These are phyloP conservation scores for Teratosphaeria zuluensis DNA, from an alignment of 2,329 filamentous ascomycete species.

Conservation along the genomic window DNA sequence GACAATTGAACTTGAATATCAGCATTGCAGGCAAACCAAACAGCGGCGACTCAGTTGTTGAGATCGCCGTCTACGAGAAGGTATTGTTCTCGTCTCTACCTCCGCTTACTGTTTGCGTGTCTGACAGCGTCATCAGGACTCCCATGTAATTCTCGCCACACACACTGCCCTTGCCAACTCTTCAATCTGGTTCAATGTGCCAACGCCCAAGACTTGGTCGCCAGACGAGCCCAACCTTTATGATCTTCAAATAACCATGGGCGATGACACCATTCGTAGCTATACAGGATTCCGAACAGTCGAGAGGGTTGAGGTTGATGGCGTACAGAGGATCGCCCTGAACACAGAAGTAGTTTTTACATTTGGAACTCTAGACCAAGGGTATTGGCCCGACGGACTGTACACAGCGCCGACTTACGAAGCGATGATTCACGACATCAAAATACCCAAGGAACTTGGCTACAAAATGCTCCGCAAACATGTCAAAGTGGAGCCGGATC, in stretches of 20 bases:
- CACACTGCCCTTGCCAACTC: constrained; percentile 38
- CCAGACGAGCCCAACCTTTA: constrained; percentile 55
- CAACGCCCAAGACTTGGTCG: constrained; percentile 53
- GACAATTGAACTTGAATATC: too few species aligned
- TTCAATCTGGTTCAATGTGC: constrained; percentile 47
- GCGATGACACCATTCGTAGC: constrained; percentile 47
- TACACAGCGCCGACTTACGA: constrained; percentile 51
- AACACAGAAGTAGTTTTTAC: constrained; percentile 62
- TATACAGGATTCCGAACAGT: constrained; percentile 63
- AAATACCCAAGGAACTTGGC: constrained; percentile 54
- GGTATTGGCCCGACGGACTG: constrained; percentile 19
- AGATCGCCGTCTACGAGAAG: constrained; percentile 16
- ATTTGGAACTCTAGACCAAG: constrained; percentile 61
- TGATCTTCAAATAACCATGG: constrained; percentile 49
- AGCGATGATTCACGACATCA: constrained; percentile 57
- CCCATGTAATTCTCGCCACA: constrained; percentile 29
- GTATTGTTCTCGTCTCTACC: constrained; percentile 2
- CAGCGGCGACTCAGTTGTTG: too few species aligned
- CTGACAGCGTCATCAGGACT: neutral
- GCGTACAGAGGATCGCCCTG: constrained; percentile 50
- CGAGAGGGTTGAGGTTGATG: constrained; percentile 46
- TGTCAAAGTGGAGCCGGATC: constrained; percentile 56
- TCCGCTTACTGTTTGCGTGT: too few species aligned
- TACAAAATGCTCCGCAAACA: constrained; percentile 41
- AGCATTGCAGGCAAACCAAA: too few species aligned